phyloP scores from a whole-genome alignment of 768 basidiomycete species.

The Auriscalpium orientale region DNA sequence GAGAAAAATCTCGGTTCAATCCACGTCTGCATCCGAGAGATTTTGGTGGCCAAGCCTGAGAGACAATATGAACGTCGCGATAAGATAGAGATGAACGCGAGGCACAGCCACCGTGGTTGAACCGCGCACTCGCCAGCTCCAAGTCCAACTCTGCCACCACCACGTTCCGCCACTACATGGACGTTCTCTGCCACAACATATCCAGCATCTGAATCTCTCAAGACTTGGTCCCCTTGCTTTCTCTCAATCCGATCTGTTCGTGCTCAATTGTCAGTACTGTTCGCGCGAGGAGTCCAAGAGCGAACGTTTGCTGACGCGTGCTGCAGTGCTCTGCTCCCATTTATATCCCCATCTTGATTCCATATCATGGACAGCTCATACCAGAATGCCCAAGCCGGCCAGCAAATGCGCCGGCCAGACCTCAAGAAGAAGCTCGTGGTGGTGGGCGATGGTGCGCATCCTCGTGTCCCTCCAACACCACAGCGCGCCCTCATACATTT shows the following conservation, averaged over 20 bases:
- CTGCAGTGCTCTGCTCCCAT: background rate
- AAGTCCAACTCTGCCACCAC: too few species aligned
- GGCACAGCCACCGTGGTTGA: too few species aligned
- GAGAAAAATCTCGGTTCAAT: too few species aligned
- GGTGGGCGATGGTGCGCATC: constrained; percentile 68
- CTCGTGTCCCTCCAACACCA: constrained; percentile 18
- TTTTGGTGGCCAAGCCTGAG: too few species aligned
- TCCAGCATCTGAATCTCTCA: too few species aligned
- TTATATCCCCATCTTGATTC: constrained; percentile 4
- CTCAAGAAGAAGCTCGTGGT: constrained; percentile 84
- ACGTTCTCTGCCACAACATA: too few species aligned
- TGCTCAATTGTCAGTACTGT: background rate
- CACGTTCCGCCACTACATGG: too few species aligned
- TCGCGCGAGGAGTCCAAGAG: background rate
- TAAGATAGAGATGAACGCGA: too few species aligned
- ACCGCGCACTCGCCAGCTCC: too few species aligned
- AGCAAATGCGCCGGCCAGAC: constrained; percentile 53
- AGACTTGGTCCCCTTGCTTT: too few species aligned
- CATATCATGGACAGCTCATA: constrained; percentile 9
- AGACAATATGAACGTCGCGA: too few species aligned
- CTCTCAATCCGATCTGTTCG: background rate
- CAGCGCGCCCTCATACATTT: background rate
- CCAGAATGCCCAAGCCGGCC: constrained; percentile 3
- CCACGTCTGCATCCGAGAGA: too few species aligned
- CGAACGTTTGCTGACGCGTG: background rate